phyloP scores from a whole-genome alignment of 345 rosid genomes.

The Camelina sativa region DNA sequence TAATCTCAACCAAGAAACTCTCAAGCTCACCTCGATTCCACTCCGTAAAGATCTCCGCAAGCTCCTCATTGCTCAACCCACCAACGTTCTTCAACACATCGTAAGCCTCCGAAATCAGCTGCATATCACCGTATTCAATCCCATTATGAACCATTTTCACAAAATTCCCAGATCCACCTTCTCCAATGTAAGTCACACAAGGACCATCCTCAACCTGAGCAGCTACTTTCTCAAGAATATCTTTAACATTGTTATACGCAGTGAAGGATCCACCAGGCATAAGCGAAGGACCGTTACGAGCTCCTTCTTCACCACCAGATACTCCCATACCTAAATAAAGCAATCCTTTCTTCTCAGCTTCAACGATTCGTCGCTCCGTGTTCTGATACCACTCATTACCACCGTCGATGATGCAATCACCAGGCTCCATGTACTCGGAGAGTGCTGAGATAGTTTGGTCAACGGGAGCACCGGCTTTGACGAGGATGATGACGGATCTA shows the following conservation, averaged over 20 bases:
- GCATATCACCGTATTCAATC: constrained; percentile 98
- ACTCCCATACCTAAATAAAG: constrained; percentile 97
- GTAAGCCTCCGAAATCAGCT: constrained; percentile 89
- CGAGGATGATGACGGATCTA: constrained; percentile 90
- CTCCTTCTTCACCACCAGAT: constrained; percentile 97
- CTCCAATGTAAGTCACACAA: constrained; percentile 90
- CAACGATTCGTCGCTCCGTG: constrained; percentile 76
- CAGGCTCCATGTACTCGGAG: constrained; percentile 76
- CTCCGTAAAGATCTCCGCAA: constrained; percentile 67
- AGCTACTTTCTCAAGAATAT: constrained; percentile 76
- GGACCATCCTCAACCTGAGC: constrained; percentile 98
- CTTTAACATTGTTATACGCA: constrained; percentile 74
- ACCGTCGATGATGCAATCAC: constrained; percentile 90
- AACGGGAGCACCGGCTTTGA: constrained; percentile 92
- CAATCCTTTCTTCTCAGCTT: constrained; percentile 58
- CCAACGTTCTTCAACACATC: constrained; percentile 91
- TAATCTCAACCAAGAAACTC: constrained; percentile 89
- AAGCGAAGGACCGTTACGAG: constrained; percentile 84
- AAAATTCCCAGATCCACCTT: constrained; percentile 94
- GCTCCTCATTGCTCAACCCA: constrained; percentile 64
- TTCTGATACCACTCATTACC: constrained; percentile 97
- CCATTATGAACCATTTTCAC: constrained; percentile 99
- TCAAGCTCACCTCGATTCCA: constrained; percentile 91
- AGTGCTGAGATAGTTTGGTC: constrained; percentile 83
- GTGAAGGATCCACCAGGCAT: constrained; percentile 97